Evolutionary conservation across 805 yeast species (phyloP).

Genomic region (Candida xiaguanensis): DNA sequence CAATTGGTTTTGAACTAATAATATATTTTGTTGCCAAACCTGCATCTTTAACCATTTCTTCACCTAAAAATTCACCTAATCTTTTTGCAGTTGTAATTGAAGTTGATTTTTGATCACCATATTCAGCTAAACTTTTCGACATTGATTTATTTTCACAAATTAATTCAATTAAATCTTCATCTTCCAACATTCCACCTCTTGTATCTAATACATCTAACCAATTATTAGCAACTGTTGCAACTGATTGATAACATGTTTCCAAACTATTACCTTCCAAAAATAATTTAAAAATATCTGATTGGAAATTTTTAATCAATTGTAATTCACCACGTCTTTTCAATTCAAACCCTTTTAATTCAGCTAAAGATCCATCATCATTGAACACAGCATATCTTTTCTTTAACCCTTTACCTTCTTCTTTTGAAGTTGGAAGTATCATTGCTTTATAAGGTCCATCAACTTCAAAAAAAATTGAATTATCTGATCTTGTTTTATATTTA

Average conservation of each 20-base stretch:
- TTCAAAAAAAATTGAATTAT: conserved; percentile 94
- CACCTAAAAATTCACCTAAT: conserved; percentile 91
- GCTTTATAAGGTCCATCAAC: conserved; percentile 99
- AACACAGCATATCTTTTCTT: conserved; percentile 97
- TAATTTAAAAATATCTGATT: conserved; percentile 87
- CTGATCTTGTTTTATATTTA: conserved; percentile 74
- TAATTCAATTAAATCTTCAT: conserved; percentile 88
- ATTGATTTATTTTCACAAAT: conserved; percentile 95
- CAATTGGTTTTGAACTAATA: conserved; percentile 76
- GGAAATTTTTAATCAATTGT: conserved; percentile 89
- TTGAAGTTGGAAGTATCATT: conserved; percentile 94
- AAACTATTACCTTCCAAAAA: conserved; percentile 82
- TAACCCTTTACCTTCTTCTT: conserved; percentile 95
- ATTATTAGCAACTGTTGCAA: conserved; percentile 88
- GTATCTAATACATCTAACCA: conserved; percentile 94
- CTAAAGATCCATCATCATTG: conserved; percentile 88
- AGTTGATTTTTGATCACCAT: conserved; percentile 87
- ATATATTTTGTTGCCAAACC: conserved; percentile 94
- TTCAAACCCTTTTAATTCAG: conserved; percentile 96
- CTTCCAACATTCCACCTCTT: conserved; percentile 81
- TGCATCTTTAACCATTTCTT: conserved; percentile 93
- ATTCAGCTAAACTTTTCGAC: conserved; percentile 88
- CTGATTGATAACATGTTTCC: conserved; percentile 80
- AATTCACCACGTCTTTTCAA: conserved; percentile 95
- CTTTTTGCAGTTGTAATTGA: conserved; percentile 94